Percentiles rank a stretch among this genome's conserved stretches.
These are phyloP conservation scores for Platanthera guangdongensis DNA, from an alignment of 106 monocot species.

Conservation along the genomic window DNA sequence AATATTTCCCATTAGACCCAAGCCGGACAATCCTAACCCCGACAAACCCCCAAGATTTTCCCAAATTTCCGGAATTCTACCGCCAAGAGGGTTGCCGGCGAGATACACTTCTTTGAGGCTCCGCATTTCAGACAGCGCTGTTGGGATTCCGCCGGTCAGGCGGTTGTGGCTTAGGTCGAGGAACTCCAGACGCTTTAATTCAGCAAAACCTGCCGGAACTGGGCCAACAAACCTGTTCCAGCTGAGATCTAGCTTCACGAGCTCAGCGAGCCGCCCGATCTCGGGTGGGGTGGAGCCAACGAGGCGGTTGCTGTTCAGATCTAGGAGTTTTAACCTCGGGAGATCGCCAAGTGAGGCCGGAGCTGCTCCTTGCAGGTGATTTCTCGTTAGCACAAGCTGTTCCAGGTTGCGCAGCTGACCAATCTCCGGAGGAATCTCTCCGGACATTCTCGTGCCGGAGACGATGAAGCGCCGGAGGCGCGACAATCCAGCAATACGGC, in stretches of 20 bases:
- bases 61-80: slow-evolving; percentile 55
- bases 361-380: slow-evolving; percentile 32
- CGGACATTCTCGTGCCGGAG: slow-evolving; percentile 27
- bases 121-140: slow-evolving; percentile 33
- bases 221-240: slow-evolving; percentile 37
- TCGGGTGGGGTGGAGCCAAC: slow-evolving; percentile 24
- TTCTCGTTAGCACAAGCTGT: slow-evolving; percentile 45
- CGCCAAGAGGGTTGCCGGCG: slow-evolving; percentile 55
- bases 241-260: slow-evolving; percentile 58
- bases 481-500: slow-evolving; percentile 21
- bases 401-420: slow-evolving; percentile 26
- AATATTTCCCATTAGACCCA: slow-evolving; percentile 42
- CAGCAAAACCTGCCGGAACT: slow-evolving; percentile 25
- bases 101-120: slow-evolving; percentile 44
- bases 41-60: slow-evolving; percentile 30
- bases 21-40: slow-evolving; percentile 37
- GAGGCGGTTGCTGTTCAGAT: slow-evolving; percentile 50
- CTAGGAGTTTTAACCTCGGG: slow-evolving; percentile 31
- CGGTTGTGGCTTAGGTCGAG: slow-evolving; percentile 55
- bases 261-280: slow-evolving; percentile 32
- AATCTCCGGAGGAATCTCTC: slow-evolving; percentile 37
- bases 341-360: slow-evolving; percentile 18
- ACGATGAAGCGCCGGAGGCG: slow-evolving; percentile 41
- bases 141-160: slow-evolving; percentile 50
- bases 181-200: slow-evolving; percentile 35